Conservation (phyloP, 2,329 filamentous ascomycete genomes). For the Ceratocystis cubensis region DNA sequence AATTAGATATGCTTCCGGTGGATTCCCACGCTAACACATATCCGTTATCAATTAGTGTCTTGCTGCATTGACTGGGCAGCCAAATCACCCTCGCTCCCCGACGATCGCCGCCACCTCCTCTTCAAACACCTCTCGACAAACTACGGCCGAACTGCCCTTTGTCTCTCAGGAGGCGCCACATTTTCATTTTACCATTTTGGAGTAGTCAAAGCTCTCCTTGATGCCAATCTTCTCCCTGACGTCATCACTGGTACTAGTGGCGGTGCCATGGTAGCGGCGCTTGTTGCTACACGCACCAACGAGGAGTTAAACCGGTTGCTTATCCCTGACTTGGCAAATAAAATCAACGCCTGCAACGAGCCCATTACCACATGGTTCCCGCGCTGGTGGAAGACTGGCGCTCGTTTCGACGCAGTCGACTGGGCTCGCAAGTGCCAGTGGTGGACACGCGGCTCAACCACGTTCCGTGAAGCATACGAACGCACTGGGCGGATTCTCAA, state of each 20-base stretch:
- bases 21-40: constrained; percentile 9
- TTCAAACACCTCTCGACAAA: constrained; percentile 87
- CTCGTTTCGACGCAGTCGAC: constrained; percentile 83
- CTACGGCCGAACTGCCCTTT: constrained; percentile 83
- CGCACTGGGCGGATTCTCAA: constrained; percentile 89
- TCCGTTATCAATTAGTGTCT: constrained; percentile 9
- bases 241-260: constrained; percentile 96
- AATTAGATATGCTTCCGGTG: neutral
- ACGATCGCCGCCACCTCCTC: constrained; percentile 33
- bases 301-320: constrained; percentile 77
- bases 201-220: constrained; percentile 76
- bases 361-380: constrained; percentile 60
- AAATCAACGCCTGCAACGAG: constrained; percentile 78
- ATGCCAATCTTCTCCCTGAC: constrained; percentile 72
- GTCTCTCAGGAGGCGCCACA: constrained; percentile 80
- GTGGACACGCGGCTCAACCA: constrained; percentile 85
- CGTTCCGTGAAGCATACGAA: constrained; percentile 88
- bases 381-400: constrained; percentile 85
- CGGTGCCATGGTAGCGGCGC: constrained; percentile 74
- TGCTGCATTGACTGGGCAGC: constrained; percentile 20
- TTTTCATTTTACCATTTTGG: constrained; percentile 98
- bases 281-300: constrained; percentile 81
- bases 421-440: constrained; percentile 79
- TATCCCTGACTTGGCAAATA: constrained; percentile 71
- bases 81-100: constrained; percentile 15